Evolutionary conservation across 2,329 filamentous ascomycete genomes (phyloP).

Genomic region (Ophiostoma piceae): DNA sequence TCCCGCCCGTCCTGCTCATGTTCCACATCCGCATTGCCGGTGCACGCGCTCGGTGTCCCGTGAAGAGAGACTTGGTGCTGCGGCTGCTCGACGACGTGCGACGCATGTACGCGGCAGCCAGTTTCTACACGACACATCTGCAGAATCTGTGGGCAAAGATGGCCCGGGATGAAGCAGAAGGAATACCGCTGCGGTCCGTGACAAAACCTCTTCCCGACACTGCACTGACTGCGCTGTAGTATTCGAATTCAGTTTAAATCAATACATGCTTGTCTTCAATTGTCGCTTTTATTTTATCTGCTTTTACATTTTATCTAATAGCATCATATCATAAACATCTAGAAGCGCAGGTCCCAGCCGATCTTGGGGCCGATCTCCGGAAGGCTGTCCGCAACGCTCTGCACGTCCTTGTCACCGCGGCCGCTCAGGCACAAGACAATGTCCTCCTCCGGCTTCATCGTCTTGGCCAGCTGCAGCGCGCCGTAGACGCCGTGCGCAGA

Average conservation of each 20-base stretch:
- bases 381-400: conserved; percentile 93
- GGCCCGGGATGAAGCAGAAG: no score
- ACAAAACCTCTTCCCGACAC: neutral
- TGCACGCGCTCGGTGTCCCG: no score
- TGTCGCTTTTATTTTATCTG: neutral
- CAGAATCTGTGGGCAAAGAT: no score
- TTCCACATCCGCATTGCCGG: no score
- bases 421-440: conserved; percentile 92
- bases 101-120: no score
- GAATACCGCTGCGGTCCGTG: neutral
- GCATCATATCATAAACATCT: conserved; percentile 13
- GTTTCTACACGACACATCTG: no score
- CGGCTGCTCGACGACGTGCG: no score
- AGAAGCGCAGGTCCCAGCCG: conserved; percentile 64
- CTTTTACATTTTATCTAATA: neutral
- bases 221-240: neutral
- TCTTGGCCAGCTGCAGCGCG: conserved; percentile 84
- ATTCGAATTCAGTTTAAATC: no score
- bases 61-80: no score
- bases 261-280: neutral
- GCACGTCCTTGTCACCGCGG: conserved; percentile 95
- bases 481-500: conserved; percentile 89
- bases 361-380: conserved; percentile 85
- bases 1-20: no score
- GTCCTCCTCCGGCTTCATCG: conserved; percentile 81